Percentiles rank a stretch among this genome's conserved stretches.
phyloP scores from a whole-genome alignment of 257 asterid genomes.

The Forsythia viridissima region DNA sequence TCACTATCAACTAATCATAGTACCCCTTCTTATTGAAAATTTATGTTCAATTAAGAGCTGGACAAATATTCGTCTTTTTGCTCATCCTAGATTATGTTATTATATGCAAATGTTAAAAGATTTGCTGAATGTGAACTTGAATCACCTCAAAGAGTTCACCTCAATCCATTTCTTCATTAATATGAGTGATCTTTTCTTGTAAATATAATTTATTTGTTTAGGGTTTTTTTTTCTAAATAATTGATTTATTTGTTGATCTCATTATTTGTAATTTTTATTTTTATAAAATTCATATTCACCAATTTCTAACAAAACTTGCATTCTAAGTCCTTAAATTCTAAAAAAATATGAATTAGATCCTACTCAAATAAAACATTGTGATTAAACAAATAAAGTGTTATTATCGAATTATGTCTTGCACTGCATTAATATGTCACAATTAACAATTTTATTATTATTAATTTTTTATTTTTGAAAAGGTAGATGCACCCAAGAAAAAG shows the following conservation, averaged over 20 bases:
- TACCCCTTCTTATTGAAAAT: neutral
- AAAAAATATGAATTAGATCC: neutral
- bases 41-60: neutral
- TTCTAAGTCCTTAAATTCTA: neutral
- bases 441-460: neutral
- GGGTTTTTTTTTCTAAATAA: no score
- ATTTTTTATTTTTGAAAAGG: neutral
- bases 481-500: neutral
- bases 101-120: no score
- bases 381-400: neutral
- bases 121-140: no score
- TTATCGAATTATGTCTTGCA: neutral
- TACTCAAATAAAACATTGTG: neutral
- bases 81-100: neutral
- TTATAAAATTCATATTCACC: neutral
- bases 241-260: neutral
- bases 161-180: no score
- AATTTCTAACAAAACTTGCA: neutral
- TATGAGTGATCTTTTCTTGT: no score
- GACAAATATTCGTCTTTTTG: neutral
- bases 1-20: neutral
- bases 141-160: no score
- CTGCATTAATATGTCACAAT: neutral
- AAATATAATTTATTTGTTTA: no score
- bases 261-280: neutral